Evolutionary conservation across 352 stramenopile genomes (phyloP).

Genomic region (Pythium coloratum): DNA sequence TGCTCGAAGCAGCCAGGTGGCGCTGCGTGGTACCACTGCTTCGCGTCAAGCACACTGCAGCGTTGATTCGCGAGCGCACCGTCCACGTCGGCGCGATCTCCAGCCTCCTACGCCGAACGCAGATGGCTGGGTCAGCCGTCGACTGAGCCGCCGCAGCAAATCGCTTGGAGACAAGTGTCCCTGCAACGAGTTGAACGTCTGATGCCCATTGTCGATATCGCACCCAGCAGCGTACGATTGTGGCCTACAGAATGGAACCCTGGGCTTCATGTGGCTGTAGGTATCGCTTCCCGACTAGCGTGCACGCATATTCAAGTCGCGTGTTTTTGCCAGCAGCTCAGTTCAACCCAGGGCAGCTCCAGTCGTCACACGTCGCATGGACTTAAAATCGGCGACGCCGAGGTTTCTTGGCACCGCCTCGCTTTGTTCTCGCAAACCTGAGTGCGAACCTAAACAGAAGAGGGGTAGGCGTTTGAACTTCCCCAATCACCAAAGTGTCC

Average conservation of each 20-base stretch:
- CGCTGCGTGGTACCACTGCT: background rate
- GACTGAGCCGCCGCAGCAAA: no score
- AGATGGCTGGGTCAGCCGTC: background rate
- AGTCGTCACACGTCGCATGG: constrained; percentile 1
- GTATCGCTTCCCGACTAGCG: background rate
- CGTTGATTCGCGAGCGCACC: background rate
- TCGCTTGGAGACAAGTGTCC: no score
- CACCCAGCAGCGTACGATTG: background rate
- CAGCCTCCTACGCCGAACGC: background rate
- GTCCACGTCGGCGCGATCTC: background rate
- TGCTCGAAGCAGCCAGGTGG: background rate
- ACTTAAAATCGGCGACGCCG: background rate
- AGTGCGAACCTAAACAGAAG: constrained; percentile 13
- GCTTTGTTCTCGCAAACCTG: background rate
- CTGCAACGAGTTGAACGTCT: no score
- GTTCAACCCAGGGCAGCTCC: background rate
- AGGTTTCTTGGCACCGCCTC: background rate
- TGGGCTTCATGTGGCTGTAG: background rate
- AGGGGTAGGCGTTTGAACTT: constrained; percentile 23
- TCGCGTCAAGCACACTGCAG: background rate
- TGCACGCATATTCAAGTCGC: background rate
- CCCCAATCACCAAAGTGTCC: constrained; percentile 7
- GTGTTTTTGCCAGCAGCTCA: background rate
- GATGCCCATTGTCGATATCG: background rate
- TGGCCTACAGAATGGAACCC: background rate